A percentile compares a stretch with the other conserved stretches of the same genome.
Evolutionary conservation across 2,329 filamentous ascomycete genomes (phyloP).

Genomic region (Aaosphaeria arxii): DNA sequence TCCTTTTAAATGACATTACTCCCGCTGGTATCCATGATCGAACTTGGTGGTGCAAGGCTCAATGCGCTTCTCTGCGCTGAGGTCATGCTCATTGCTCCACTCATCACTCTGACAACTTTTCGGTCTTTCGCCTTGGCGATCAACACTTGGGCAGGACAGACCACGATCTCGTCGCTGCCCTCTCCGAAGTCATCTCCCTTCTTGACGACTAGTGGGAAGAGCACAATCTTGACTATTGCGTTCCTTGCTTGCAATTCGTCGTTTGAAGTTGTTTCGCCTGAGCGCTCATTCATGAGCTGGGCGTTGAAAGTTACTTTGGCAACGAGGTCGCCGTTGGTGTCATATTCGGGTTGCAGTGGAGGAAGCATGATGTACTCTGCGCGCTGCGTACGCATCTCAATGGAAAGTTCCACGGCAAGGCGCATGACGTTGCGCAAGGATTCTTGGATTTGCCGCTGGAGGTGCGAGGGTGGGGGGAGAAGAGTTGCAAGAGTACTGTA

Average conservation of each 20-base stretch:
- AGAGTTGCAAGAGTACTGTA: slow-evolving; percentile 80
- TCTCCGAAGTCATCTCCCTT: slow-evolving; percentile 85
- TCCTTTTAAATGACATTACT: slow-evolving; percentile 26
- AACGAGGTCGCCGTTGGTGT: slow-evolving; percentile 83
- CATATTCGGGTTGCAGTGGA: slow-evolving; percentile 90
- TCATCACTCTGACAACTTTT: slow-evolving; percentile 50
- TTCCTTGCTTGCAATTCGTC: slow-evolving; percentile 75
- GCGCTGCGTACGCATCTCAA: slow-evolving; percentile 96
- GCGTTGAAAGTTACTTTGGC: slow-evolving; percentile 91
- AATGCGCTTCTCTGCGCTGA: slow-evolving; percentile 20
- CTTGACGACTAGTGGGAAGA: slow-evolving; percentile 96
- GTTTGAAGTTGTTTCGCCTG: slow-evolving; percentile 66
- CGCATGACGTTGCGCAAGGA: slow-evolving; percentile 85
- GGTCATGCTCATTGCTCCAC: slow-evolving; percentile 49
- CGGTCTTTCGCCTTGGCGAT: slow-evolving; percentile 56
- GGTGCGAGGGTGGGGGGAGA: slow-evolving; percentile 78
- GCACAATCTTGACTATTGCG: slow-evolving; percentile 81
- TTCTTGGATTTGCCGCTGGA: slow-evolving; percentile 76
- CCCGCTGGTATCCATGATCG: slow-evolving; percentile 30
- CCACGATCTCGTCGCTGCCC: slow-evolving; percentile 91
- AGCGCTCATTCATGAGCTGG: slow-evolving; percentile 90
- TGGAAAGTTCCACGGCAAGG: slow-evolving; percentile 82
- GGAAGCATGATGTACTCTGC: slow-evolving; percentile 99
- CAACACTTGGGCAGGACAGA: slow-evolving; percentile 91
- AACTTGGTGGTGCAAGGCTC: slow-evolving; percentile 26